These are phyloP conservation scores for Tylopilus rubrobrunneus DNA, from an alignment of 768 basidiomycete genomes.

Conservation along the genomic window DNA sequence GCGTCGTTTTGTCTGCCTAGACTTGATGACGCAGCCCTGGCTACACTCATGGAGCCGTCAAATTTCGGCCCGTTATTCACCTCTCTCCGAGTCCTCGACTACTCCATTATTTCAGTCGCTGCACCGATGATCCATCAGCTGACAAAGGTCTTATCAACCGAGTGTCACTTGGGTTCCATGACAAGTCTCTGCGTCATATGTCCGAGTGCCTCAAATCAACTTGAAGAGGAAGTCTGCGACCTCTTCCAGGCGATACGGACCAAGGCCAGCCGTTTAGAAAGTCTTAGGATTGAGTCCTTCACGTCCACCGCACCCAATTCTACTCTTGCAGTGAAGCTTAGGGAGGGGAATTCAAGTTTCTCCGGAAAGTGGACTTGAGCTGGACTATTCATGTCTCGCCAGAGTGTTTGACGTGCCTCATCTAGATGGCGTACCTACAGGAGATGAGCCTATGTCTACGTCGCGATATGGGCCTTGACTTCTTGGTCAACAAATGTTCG, in stretches of 20 bases:
- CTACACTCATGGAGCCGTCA: conserved; percentile 17
- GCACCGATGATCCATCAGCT: conserved; percentile 19
- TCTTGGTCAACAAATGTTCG: conserved; percentile 10
- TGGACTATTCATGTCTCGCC: conserved; percentile 22
- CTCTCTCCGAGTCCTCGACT: conserved; percentile 24
- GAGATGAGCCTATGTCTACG: conserved; percentile 22
- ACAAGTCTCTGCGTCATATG: conserved; percentile 22
- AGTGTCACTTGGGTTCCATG: conserved; percentile 14
- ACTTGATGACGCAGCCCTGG: conserved; percentile 25
- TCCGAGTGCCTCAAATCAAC: conserved; percentile 19
- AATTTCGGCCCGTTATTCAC: conserved; percentile 23
- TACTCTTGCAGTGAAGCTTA: conserved; percentile 14
- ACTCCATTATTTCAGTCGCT: conserved; percentile 23
- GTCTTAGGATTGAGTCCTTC: conserved; percentile 23
- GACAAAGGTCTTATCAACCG: conserved; percentile 17
- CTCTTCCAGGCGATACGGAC: conserved; percentile 23
- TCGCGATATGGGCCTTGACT: conserved; percentile 15
- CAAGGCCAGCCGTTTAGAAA: conserved; percentile 18
- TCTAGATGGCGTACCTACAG: conserved; percentile 19
- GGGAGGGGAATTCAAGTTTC: conserved; percentile 13
- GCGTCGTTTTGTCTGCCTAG: conserved; percentile 17
- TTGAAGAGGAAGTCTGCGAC: conserved; percentile 12
- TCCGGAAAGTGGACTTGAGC: conserved; percentile 25
- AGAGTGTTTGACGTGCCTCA: conserved; percentile 21
- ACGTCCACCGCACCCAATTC: conserved; percentile 8